Evolutionary conservation across 176 grass and related monocot species (phyloP), one percentile per base, ranked within the genome.

Genomic region (Carex parvula): DNA sequence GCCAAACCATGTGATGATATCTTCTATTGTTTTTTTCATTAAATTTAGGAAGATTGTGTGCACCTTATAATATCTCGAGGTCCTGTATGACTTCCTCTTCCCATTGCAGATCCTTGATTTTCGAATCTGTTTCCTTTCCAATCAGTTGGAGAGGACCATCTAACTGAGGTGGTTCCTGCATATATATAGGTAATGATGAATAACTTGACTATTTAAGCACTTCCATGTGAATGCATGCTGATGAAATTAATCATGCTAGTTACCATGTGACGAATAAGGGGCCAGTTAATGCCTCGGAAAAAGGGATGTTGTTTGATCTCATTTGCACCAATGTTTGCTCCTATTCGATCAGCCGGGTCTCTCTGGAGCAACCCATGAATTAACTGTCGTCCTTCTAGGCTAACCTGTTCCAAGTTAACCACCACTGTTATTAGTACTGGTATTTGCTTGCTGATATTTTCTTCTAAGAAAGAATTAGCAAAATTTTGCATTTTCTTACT

Each of bases 251-350:
- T 78, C 26, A 90, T 64, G 39, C 65, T 88, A 33, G 55, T 88
- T 85, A 99, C 96, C 96, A 95, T 99, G 93, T 92, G 91, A 85
- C 96, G 96, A 67, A 99, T 95, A 48, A 99, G 93, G 20, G 96
- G 87, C 96, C 93, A 99, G 81, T 92, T 88, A 79, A 95, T 94
- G 22, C 81, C 93, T 24, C 79, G 59, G 76, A 99, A 99, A 81
- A 99, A 95, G 3, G 91, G 88, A 86, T 99, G 96, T 61, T 92
- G 63, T 88, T 95, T 99, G 86, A 99, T 93, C 76, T 95, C 96
- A 87, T 92, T 95, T 89, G 96, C 93, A 73, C 93, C 96, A 44
- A 86, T 87, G 79, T 67, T 95, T 79, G 91, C 90, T 63, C 93
- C 93, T 60, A 95, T 77, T 87, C 96, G 89, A 84, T 87, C 75